phyloP scores from a whole-genome alignment of 495 filamentous ascomycete genomes.

The Daldinia decipiens region DNA sequence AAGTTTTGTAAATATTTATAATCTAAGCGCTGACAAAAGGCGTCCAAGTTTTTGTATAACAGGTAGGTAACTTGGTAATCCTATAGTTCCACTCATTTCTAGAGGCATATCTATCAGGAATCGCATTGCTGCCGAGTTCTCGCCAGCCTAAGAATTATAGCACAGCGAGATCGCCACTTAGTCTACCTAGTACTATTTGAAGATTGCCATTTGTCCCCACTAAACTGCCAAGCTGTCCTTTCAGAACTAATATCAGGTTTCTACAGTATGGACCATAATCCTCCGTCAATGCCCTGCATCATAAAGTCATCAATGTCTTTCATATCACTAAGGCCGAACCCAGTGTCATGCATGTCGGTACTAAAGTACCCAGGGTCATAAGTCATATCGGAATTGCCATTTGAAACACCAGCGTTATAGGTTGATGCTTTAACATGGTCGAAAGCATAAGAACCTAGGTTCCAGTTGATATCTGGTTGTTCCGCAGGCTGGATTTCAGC shows the following conservation, averaged over 20 bases:
- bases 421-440: neutral
- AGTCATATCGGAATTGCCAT: conserved; percentile 2
- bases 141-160: neutral
- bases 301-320: conserved; percentile 33
- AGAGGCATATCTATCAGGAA: neutral
- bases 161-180: neutral
- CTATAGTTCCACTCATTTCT: neutral
- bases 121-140: neutral
- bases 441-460: conserved; percentile 3
- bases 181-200: neutral
- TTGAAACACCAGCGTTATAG: neutral
- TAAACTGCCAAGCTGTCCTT: neutral
- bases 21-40: conserved; percentile 1
- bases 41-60: neutral
- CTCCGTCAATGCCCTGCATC: conserved; percentile 28
- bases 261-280: conserved; percentile 30
- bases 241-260: neutral
- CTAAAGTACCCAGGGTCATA: conserved; percentile 11
- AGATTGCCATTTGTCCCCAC: neutral
- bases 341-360: conserved; percentile 1
- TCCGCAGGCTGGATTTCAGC: neutral
- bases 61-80: neutral
- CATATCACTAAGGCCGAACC: conserved; percentile 28
- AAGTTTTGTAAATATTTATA: neutral
- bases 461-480: conserved; percentile 23